Percentiles rank a stretch among this genome's conserved stretches.
Evolutionary conservation across 139 green algal species (phyloP).

Genomic region (Mychonastes homosphaera): DNA sequence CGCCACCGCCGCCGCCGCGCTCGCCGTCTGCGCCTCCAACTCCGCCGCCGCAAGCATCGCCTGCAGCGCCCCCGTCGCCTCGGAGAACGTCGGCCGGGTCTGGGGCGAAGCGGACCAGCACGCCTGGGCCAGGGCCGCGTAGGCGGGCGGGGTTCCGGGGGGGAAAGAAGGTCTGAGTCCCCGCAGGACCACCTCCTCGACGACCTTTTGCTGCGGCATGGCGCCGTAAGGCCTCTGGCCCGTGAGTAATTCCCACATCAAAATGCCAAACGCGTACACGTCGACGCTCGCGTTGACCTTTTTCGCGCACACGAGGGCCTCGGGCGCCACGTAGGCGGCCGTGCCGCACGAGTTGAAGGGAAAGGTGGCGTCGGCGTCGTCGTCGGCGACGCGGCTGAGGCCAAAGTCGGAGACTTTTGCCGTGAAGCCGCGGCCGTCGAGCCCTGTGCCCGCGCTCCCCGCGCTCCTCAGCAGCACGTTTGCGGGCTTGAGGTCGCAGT

Average conservation of each 20-base stretch:
- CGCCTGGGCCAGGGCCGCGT: constrained; percentile 26
- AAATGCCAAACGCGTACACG: constrained; percentile 29
- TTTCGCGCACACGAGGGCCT: constrained; percentile 46
- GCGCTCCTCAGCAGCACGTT: constrained; percentile 62
- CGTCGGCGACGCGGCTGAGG: constrained; percentile 42
- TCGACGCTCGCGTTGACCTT: constrained; percentile 44
- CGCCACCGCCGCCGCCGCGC: neutral
- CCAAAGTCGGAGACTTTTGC: constrained; percentile 76
- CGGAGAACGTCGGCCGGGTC: constrained; percentile 33
- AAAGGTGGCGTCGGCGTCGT: constrained; percentile 38
- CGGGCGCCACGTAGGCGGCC: constrained; percentile 42
- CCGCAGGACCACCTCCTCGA: constrained; percentile 42
- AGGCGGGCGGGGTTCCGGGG: constrained; percentile 24
- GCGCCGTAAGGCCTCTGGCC: constrained; percentile 33
- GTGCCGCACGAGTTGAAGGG: constrained; percentile 53
- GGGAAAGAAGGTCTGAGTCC: constrained; percentile 43
- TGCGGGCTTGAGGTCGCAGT: constrained; percentile 60
- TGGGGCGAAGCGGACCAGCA: constrained; percentile 31
- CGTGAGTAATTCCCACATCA: constrained; percentile 27
- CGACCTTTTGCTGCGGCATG: constrained; percentile 46
- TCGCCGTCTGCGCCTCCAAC: neutral
- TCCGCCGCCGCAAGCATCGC: neutral
- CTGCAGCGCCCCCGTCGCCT: constrained; percentile 18
- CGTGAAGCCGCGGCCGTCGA: constrained; percentile 48
- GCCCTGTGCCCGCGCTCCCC: no score